Evolutionary conservation across 495 filamentous ascomycete species (phyloP).

Genomic region (Penicillium steckii): DNA sequence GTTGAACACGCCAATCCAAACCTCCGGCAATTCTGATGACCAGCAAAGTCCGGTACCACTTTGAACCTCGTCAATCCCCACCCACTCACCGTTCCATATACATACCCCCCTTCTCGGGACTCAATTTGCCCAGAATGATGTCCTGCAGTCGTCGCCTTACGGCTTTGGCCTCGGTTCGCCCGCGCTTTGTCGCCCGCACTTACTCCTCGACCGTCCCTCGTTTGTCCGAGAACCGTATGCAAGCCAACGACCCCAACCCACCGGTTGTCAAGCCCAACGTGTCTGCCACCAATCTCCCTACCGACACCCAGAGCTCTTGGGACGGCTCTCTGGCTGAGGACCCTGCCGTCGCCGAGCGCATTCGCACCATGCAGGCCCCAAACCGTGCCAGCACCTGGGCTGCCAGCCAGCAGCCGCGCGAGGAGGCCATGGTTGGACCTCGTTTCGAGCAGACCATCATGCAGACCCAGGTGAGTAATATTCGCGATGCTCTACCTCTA

Average conservation of each 20-base stretch:
- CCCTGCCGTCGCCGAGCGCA: slow-evolving; percentile 57
- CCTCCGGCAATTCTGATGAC: slow-evolving; percentile 26
- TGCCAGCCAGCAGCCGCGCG: slow-evolving; percentile 74
- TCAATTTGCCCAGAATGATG: slow-evolving; percentile 51
- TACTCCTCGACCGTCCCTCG: slow-evolving; percentile 51
- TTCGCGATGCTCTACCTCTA: neutral
- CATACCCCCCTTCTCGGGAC: slow-evolving; percentile 18
- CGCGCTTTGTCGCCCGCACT: slow-evolving; percentile 36
- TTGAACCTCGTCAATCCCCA: slow-evolving; percentile 14
- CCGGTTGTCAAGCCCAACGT: slow-evolving; percentile 48
- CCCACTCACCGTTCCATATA: slow-evolving; percentile 5
- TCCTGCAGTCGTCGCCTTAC: slow-evolving; percentile 53
- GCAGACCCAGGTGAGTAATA: slow-evolving; percentile 66
- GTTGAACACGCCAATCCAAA: slow-evolving; percentile 25
- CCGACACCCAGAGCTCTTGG: slow-evolving; percentile 43
- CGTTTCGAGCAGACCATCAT: slow-evolving; percentile 96
- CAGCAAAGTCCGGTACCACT: slow-evolving; percentile 20
- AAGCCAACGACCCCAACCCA: slow-evolving; percentile 55
- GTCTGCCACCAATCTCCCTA: slow-evolving; percentile 62
- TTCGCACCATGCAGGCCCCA: slow-evolving; percentile 73
- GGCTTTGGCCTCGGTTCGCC: slow-evolving; percentile 35
- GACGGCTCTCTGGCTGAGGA: slow-evolving; percentile 54
- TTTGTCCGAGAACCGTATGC: slow-evolving; percentile 49
- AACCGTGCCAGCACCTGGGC: slow-evolving; percentile 83
- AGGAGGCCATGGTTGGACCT: slow-evolving; percentile 83